Base-by-base conservation (phyloP, 1,139 yeast species). In the Geotrichum macrosporum region DNA sequence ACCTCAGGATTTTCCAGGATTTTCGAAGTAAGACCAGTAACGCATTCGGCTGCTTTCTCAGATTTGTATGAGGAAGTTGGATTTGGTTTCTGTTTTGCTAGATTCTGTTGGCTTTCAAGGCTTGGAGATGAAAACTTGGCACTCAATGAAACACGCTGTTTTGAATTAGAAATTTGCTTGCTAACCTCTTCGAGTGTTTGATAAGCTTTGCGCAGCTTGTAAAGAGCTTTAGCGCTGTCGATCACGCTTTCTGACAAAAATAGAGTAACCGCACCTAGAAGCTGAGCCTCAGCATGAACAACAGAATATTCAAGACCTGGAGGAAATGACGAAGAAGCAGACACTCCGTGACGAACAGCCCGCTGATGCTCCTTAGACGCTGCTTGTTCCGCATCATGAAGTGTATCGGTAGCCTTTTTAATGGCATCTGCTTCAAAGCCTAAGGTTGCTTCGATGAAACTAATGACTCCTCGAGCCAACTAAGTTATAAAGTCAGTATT, bases 241-340 rank as follows among this genome's bases (percentile, higher is more conserved):
- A 81, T 68, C 60, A 80, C 72, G 55, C 81, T 75, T 62, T 82
- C 88, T 50, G 83, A 77, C 50, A 81, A 65, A 44, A 78, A 64
- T 72, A 78, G 71, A 4, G 84, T 80, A 55, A 92, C 73, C 0
- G 97, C 97, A 60, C 86, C 84, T 63, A 92, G 69, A 44, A 92
- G 70, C 47, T 89, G 84, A 40, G 94, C 78, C 62, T 92, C 97
- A 0, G 96, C 95, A 58, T 81, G 77, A 0, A 94, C 87, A 32
- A 92, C 88, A 29, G 89, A 87, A 65, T 82, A 89, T 64, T 88
- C 96, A 1, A 96, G 84, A 0, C 97, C 97, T 0, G 96, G 94
- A 1, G 95, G 94, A 63, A 85, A 92, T n/a, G 81, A 73, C 21
- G 77, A 74, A 24, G 92, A 80, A 1, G 94, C 78, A 35, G 71